Conservation (phyloP, 257 asterid species). For the Jacaranda mimosifolia region DNA sequence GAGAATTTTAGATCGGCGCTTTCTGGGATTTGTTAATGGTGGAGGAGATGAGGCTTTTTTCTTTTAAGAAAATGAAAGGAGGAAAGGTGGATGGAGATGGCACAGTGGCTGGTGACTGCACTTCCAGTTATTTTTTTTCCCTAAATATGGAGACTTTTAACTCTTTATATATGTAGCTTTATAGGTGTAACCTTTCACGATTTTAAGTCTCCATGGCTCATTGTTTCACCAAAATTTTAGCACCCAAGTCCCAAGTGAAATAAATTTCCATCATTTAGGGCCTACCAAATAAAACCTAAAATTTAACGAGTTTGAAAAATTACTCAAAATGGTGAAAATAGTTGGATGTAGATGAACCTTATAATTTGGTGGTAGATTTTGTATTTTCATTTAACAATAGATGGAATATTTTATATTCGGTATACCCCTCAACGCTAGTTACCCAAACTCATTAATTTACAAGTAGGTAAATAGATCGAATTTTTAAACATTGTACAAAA, state of each 20-base stretch:
- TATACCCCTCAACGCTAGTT: too few relatives aligned
- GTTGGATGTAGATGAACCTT: too few relatives aligned
- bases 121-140: slow-evolving; percentile 27
- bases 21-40: slow-evolving; percentile 52
- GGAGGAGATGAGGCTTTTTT: slow-evolving; percentile 42
- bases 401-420: too few relatives aligned
- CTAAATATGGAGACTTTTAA: slow-evolving; percentile 33
- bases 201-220: not conserved
- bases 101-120: slow-evolving; percentile 39
- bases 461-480: too few relatives aligned
- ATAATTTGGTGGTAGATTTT: too few relatives aligned
- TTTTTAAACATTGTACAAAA: too few relatives aligned
- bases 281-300: not conserved
- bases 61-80: slow-evolving; percentile 36
- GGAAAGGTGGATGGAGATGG: slow-evolving; percentile 26
- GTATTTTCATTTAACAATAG: too few relatives aligned
- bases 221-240: not conserved
- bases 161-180: slow-evolving; percentile 46
- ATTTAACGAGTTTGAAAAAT: too few relatives aligned
- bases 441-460: too few relatives aligned
- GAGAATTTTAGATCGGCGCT: slow-evolving; percentile 28
- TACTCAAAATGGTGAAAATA: too few relatives aligned
- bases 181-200: slow-evolving; percentile 25
- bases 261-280: not conserved
- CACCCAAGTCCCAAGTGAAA: not conserved